Base-by-base conservation (phyloP, 2,329 filamentous ascomycete species). In the Paraphoma sp. region DNA sequence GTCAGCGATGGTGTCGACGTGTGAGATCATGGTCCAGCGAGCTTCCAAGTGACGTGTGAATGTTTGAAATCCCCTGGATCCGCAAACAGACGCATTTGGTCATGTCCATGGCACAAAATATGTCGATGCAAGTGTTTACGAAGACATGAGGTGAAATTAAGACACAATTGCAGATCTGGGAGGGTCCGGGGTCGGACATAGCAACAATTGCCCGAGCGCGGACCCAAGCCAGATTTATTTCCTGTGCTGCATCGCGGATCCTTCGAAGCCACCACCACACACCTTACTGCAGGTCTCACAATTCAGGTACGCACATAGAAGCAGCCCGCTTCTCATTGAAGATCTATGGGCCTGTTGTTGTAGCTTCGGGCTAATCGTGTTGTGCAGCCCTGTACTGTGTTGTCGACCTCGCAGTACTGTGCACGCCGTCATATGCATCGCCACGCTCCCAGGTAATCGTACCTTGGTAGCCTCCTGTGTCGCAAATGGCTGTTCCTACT, bases 131-230 rank as follows among this genome's bases (percentile, higher is more conserved):
- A 18, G 23, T 45, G 43, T 44, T 33, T 30, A 50, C 55, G 45
- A 45, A 56, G 58, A 54, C 43, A 50, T 63, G 63, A 65, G 51
- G 63, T 65, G 60, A 47, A 62, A 62, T 63, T 62, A 65, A 63
- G 63, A 63, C 60, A 65, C 45, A 47, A 47, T 47, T 57, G 62
- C 47, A 61, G 62, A 65, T 65, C 60, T 36, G 33, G 33, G 51
- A 52, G 28, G 14, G 12, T 14, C 29, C 51, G 45, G 45, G 38
- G 42, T 53, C 51, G 51, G 51, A 48, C 45, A 36, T 51, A 14
- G n/a, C 23, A 31, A 36, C 18, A 28, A 30, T 47, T 36, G 54
- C 58, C 59, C 60, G 57, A 60, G 63, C 63, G 53, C 60, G 33
- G 33, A 14, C 10, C 53, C 51, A 36, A 45, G 11, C 29, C 38